Conservation (phyloP, 2,329 filamentous ascomycete species). For the Hortaea sp. region DNA sequence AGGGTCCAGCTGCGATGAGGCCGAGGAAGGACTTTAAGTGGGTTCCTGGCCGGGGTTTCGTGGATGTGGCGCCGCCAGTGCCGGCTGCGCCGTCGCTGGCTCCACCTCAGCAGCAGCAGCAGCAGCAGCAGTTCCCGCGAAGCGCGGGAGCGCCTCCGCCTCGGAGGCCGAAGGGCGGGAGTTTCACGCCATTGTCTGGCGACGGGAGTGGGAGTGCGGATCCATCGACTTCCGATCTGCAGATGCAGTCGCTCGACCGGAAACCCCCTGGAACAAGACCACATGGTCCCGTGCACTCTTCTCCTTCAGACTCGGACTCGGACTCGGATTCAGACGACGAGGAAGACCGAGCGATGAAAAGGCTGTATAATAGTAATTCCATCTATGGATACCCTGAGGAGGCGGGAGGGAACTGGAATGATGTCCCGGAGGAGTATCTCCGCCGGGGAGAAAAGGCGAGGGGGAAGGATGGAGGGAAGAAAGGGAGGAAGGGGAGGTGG, state of each 20-base stretch:
- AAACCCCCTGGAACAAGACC: constrained; percentile 21
- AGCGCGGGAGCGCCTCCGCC: not conserved
- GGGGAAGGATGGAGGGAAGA: no score
- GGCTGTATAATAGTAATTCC: constrained; percentile 4
- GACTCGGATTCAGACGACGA: constrained; percentile 5
- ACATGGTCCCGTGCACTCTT: not conserved
- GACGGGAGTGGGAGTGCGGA: constrained; percentile 19
- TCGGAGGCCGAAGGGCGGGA: not conserved
- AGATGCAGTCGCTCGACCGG: constrained; percentile 32
- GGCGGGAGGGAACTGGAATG: constrained; percentile 34
- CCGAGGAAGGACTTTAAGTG: constrained; percentile 12
- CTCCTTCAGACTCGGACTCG: constrained; percentile 6
- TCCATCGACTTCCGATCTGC: constrained; percentile 24
- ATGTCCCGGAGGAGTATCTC: constrained; percentile 35
- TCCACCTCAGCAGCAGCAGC: not conserved
- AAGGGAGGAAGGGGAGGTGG: no score
- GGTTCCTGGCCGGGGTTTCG: constrained; percentile 24
- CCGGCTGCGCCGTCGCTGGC: constrained; percentile 4
- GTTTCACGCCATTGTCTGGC: not conserved
- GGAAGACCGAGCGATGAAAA: constrained; percentile 1
- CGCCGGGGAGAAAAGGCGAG: no score
- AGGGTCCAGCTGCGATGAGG: not conserved
- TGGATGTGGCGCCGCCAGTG: constrained; percentile 24
- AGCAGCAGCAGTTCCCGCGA: not conserved
- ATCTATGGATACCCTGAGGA: constrained; percentile 2